Percentiles rank a stretch among this genome's conserved stretches.
Conservation (phyloP, 129 eudicot genomes). For the Lactuca saligna region DNA sequence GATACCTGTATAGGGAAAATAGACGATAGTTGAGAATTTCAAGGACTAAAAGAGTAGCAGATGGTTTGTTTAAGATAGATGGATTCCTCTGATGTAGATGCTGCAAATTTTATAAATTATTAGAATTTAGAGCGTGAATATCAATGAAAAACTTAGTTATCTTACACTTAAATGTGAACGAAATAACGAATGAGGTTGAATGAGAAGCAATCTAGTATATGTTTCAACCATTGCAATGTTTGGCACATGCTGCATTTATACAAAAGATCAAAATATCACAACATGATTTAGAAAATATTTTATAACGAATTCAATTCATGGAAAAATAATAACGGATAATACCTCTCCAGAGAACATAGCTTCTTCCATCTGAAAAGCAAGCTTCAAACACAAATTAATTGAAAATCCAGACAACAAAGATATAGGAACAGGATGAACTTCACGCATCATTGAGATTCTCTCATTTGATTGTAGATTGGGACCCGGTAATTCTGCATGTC, state of each 20-base stretch:
- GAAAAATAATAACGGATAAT: too few relatives aligned
- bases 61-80: slow-evolving; percentile 68
- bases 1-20: slow-evolving; percentile 92
- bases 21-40: slow-evolving; percentile 92
- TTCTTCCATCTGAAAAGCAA: slow-evolving; percentile 91
- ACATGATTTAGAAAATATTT: neutral
- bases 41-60: slow-evolving; percentile 81
- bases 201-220: slow-evolving; percentile 78
- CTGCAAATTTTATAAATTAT: slow-evolving; percentile 41
- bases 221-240: slow-evolving; percentile 97
- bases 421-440: slow-evolving; percentile 84
- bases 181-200: slow-evolving; percentile 85
- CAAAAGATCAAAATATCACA: slow-evolving; percentile 20
- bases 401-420: slow-evolving; percentile 87
- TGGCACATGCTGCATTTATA: slow-evolving; percentile 71
- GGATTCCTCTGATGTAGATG: slow-evolving; percentile 89
- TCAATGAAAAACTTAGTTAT: neutral
- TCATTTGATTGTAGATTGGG: slow-evolving; percentile 68
- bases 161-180: slow-evolving; percentile 89
- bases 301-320: too few relatives aligned
- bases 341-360: slow-evolving; percentile 90
- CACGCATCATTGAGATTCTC: slow-evolving; percentile 79
- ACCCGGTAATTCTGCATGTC: slow-evolving; percentile 69
- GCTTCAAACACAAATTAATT: slow-evolving; percentile 70
- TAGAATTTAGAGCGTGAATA: neutral